phyloP scores from a whole-genome alignment of 495 filamentous ascomycete genomes.

The Endocarpon pusillum region DNA sequence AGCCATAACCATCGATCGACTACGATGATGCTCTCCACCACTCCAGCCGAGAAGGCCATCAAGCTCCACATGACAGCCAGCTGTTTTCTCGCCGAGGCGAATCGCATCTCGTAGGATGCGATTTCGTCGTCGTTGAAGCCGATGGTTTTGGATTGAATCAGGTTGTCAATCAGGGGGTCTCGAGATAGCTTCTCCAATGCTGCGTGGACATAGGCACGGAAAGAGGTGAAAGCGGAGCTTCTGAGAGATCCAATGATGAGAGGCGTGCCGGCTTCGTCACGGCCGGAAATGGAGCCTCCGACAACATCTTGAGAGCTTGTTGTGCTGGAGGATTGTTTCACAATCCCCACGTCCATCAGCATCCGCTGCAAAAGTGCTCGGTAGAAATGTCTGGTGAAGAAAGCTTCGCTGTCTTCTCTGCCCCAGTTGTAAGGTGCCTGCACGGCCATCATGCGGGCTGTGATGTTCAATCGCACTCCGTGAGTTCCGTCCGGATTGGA shows the following conservation, averaged over 20 bases:
- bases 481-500: conserved; percentile 26
- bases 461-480: conserved; percentile 81
- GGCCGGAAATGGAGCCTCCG: conserved; percentile 14
- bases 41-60: conserved; percentile 84
- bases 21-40: conserved; percentile 80
- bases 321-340: conserved; percentile 33
- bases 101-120: conserved; percentile 44
- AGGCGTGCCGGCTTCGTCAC: conserved; percentile 34
- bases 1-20: conserved; percentile 85
- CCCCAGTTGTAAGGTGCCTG: conserved; percentile 93
- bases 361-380: conserved; percentile 79
- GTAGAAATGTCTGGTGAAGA: conserved; percentile 91
- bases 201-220: conserved; percentile 60
- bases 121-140: conserved; percentile 59
- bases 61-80: conserved; percentile 76
- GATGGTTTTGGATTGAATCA: conserved; percentile 42
- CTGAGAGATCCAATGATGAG: conserved; percentile 74
- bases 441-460: conserved; percentile 88
- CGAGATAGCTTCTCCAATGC: conserved; percentile 55
- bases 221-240: conserved; percentile 63
- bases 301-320: conserved; percentile 24
- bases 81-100: conserved; percentile 53
- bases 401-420: conserved; percentile 54
- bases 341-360: conserved; percentile 64
- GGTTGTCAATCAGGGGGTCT: conserved; percentile 35